Conservation (phyloP, 2,329 filamentous ascomycete species). For the Sphaerostilbella broomeana region DNA sequence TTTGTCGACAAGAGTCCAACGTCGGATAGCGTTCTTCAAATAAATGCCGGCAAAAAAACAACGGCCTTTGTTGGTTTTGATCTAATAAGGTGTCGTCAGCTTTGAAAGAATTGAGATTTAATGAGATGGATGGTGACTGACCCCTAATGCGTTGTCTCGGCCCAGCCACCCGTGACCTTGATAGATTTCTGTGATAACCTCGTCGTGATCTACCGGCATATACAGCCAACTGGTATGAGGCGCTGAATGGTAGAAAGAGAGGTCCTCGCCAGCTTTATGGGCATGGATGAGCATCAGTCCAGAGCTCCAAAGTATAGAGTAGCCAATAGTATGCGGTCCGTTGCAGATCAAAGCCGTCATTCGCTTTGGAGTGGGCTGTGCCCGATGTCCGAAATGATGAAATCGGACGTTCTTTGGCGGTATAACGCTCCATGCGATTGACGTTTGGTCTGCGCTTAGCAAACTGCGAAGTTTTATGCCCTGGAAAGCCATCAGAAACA, state of each 20-base stretch:
- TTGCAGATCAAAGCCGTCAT: constrained; percentile 2
- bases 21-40: constrained; percentile 1
- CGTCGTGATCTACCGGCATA: constrained; percentile 2
- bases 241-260: background rate
- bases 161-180: constrained; percentile 3
- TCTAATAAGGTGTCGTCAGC: constrained; percentile 3
- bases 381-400: background rate
- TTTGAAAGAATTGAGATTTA: background rate
- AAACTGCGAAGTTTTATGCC: constrained; percentile 4
- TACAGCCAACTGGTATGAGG: background rate
- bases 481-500: too few species aligned
- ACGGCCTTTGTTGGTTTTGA: constrained; percentile 10
- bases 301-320: background rate
- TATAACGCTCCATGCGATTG: background rate
- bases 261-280: constrained; percentile 2
- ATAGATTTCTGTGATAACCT: constrained; percentile 5
- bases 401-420: background rate
- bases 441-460: background rate
- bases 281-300: constrained; percentile 1
- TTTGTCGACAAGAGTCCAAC: constrained; percentile 2
- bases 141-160: constrained; percentile 2
- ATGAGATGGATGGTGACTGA: constrained; percentile 1
- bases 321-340: background rate
- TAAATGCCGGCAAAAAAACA: constrained; percentile 7
- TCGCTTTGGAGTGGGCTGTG: background rate